These are phyloP conservation scores for Microthlaspi erraticum DNA, from an alignment of 345 rosid genomes.

Conservation along the genomic window DNA sequence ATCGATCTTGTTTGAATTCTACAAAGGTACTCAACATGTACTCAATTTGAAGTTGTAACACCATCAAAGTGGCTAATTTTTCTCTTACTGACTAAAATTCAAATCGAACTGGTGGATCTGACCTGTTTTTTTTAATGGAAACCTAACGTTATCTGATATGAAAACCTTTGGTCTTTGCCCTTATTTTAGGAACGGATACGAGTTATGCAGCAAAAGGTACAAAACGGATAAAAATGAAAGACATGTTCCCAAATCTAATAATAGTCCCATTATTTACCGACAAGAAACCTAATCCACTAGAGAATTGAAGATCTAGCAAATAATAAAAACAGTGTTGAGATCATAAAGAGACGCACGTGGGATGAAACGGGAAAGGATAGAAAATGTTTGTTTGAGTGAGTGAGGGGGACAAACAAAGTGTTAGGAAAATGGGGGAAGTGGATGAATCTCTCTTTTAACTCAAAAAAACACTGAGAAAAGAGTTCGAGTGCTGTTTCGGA, in stretches of 20 bases:
- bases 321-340: slow-evolving; percentile 3
- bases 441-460: slow-evolving; percentile 35
- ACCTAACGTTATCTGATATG: not conserved
- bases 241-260: slow-evolving; percentile 18
- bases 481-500: slow-evolving; percentile 23
- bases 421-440: slow-evolving; percentile 28
- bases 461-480: slow-evolving; percentile 22
- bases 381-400: slow-evolving; percentile 30
- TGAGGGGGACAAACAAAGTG: slow-evolving; percentile 33
- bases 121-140: not conserved
- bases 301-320: slow-evolving; percentile 29
- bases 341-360: slow-evolving; percentile 39
- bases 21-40: no score
- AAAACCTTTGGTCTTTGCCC: not conserved
- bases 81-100: no score
- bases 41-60: no score
- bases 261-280: slow-evolving; percentile 30
- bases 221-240: slow-evolving; percentile 23
- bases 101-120: no score
- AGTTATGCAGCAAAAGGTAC: slow-evolving; percentile 12
- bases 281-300: slow-evolving; percentile 33
- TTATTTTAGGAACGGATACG: not conserved
- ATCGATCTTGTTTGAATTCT: slow-evolving; percentile 32
- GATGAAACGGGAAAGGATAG: slow-evolving; percentile 17
- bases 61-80: no score